Evolutionary conservation across 192 early-diverging fungal species (phyloP), one percentile per base, ranked within the genome.

Genomic region (Entomortierella beljakovae): DNA sequence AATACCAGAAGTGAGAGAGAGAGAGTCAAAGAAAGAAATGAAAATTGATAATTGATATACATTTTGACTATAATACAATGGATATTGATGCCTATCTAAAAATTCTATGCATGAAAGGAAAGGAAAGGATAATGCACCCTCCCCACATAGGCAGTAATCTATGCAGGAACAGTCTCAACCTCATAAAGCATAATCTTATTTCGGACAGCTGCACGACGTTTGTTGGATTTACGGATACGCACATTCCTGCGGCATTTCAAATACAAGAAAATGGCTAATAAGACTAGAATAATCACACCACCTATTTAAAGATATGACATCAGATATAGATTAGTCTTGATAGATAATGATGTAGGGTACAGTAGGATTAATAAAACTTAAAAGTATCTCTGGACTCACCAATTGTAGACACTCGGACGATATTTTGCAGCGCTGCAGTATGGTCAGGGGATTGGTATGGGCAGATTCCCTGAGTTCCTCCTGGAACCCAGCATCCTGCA

Each of bases 401-500:
- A 34, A 79, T 70, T 29, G 62, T 52, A 3, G 75, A 79, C 26
- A 79, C 75, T 37, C 60, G 69, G 57, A 79, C 70, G 33, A 79
- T 79, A 2, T 79, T 68, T 62, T 70, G 75, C 1, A 79, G 55
- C 3, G 75, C 75, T 26, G 70, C 75, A 7, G 75, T 79, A 34
- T 79, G 69, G 20, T 79, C 75, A 10, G 75, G 66, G 10, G 40
- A 61, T 28, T 59, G 75, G 26, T 79, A 79, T 0, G 75, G 75
- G 37, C 75, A 79, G 32, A 49, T 46, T 0, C 75, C 75, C 6
- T 79, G 23, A 1, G 54, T 10, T 1, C 75, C 75, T 33, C 75
- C 75, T 16, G 75, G 67, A 15, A 79, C 75, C 75, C 75, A 79
- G 33, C 75, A 79, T 31, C 75, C 75, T 20, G 75, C 75, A 22